Percentiles rank a stretch among this genome's conserved stretches.
Evolutionary conservation across 2,329 filamentous ascomycete species (phyloP).

Genomic region (Ophiostoma sp.): DNA sequence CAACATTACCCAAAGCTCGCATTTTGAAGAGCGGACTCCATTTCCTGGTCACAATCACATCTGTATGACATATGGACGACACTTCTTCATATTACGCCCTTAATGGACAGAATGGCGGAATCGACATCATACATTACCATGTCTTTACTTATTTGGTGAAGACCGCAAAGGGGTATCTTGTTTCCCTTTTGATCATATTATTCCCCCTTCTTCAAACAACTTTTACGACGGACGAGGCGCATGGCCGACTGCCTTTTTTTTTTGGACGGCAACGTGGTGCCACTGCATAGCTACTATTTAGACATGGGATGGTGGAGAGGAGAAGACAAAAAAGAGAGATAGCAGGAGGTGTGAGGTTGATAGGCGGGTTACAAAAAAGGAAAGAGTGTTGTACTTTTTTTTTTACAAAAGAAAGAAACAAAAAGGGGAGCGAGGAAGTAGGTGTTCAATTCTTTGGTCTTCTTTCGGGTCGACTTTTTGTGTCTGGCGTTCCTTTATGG

Average conservation of each 20-base stretch:
- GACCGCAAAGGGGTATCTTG: neutral
- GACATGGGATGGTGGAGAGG: neutral
- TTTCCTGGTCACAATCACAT: conserved; percentile 4
- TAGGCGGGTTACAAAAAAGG: neutral
- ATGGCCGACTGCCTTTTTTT: neutral
- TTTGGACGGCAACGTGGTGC: neutral
- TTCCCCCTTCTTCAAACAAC: neutral
- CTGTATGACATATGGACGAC: conserved; percentile 3
- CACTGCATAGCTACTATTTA: neutral
- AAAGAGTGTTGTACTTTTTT: neutral
- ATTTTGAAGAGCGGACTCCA: neutral
- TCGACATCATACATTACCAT: neutral
- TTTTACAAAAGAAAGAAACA: neutral
- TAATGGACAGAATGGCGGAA: neutral
- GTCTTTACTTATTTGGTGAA: neutral
- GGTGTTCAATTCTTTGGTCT: conserved; percentile 3
- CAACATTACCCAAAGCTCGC: neutral
- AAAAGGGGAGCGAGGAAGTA: neutral
- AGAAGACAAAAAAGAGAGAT: neutral
- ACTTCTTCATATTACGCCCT: neutral
- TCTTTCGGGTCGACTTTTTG: neutral
- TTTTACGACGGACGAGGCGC: neutral
- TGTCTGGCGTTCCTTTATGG: neutral
- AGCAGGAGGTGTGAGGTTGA: neutral
- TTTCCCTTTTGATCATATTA: neutral